A percentile compares a stretch with the other conserved stretches of the same genome.
These are phyloP conservation scores for Abrus pulchellus DNA, from an alignment of 306 rosid genomes.

Conservation along the genomic window DNA sequence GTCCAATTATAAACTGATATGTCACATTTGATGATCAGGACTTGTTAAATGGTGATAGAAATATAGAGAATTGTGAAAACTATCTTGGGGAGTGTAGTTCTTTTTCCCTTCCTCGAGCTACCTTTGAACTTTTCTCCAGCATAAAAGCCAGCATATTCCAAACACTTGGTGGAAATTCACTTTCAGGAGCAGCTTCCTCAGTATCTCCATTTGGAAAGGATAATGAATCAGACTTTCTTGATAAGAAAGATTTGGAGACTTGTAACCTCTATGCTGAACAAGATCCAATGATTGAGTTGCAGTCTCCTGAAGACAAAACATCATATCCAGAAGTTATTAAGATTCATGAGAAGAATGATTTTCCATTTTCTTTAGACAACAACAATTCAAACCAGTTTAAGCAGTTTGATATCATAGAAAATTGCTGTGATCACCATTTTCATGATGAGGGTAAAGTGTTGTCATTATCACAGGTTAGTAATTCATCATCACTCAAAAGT, in stretches of 20 bases:
- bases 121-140: slow-evolving; percentile 76
- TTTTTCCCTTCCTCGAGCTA: slow-evolving; percentile 76
- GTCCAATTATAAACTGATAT: slow-evolving; percentile 38
- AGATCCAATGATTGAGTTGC: slow-evolving; percentile 52
- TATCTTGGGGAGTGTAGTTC: slow-evolving; percentile 64
- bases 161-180: slow-evolving; percentile 58
- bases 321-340: slow-evolving; percentile 52
- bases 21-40: slow-evolving; percentile 58
- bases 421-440: slow-evolving; percentile 86
- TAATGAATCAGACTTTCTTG: slow-evolving; percentile 53
- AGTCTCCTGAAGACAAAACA: slow-evolving; percentile 45
- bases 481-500: slow-evolving; percentile 23
- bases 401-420: slow-evolving; percentile 73
- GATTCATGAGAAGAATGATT: slow-evolving; percentile 50
- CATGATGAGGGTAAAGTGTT: slow-evolving; percentile 57
- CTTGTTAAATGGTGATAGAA: slow-evolving; percentile 47
- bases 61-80: slow-evolving; percentile 54
- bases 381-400: slow-evolving; percentile 61
- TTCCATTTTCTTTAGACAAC: slow-evolving; percentile 48
- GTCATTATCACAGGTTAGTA: slow-evolving; percentile 73
- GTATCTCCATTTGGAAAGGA: slow-evolving; percentile 59
- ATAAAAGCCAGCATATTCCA: slow-evolving; percentile 68
- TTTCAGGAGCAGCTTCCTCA: slow-evolving; percentile 58
- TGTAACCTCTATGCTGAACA: slow-evolving; percentile 57
- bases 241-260: slow-evolving; percentile 62